Percentiles rank a stretch among this genome's conserved stretches.
Evolutionary conservation across 805 yeast species (phyloP).

Genomic region (Saturnispora saitoi): DNA sequence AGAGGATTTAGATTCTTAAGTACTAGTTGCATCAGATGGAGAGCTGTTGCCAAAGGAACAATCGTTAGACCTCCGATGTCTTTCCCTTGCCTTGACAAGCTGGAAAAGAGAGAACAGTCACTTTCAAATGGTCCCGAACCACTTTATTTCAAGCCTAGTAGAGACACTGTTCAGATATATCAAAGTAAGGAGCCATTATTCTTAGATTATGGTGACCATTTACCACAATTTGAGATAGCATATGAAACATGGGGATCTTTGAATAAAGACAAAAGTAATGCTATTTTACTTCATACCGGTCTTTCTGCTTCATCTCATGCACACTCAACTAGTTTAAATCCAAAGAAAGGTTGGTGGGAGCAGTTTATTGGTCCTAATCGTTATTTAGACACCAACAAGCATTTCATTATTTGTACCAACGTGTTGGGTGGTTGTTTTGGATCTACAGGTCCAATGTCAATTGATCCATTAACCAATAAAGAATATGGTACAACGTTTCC

Average conservation of each 20-base stretch:
- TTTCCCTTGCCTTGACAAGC: slow-evolving; percentile 79
- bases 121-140: slow-evolving; percentile 74
- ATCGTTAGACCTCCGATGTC: slow-evolving; percentile 39
- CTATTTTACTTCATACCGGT: slow-evolving; percentile 81
- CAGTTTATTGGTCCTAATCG: slow-evolving; percentile 79
- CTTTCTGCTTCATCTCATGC: slow-evolving; percentile 93
- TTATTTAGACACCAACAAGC: slow-evolving; percentile 72
- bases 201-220: slow-evolving; percentile 73
- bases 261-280: slow-evolving; percentile 55
- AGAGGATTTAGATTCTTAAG: background rate
- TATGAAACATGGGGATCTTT: slow-evolving; percentile 88
- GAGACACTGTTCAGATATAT: slow-evolving; percentile 57
- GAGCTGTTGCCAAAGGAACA: slow-evolving; percentile 2
- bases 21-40: background rate
- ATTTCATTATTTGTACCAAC: slow-evolving; percentile 80
- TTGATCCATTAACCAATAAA: slow-evolving; percentile 57
- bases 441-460: slow-evolving; percentile 83
- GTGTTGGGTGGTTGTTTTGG: slow-evolving; percentile 95
- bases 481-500: slow-evolving; percentile 86
- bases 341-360: slow-evolving; percentile 92
- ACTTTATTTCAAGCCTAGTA: slow-evolving; percentile 56
- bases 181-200: slow-evolving; percentile 49
- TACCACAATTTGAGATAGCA: slow-evolving; percentile 74
- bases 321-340: slow-evolving; percentile 61
- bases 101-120: slow-evolving; percentile 44